Evolutionary conservation across 345 rosid genomes (phyloP).

Genomic region (Salix koriyanagi): DNA sequence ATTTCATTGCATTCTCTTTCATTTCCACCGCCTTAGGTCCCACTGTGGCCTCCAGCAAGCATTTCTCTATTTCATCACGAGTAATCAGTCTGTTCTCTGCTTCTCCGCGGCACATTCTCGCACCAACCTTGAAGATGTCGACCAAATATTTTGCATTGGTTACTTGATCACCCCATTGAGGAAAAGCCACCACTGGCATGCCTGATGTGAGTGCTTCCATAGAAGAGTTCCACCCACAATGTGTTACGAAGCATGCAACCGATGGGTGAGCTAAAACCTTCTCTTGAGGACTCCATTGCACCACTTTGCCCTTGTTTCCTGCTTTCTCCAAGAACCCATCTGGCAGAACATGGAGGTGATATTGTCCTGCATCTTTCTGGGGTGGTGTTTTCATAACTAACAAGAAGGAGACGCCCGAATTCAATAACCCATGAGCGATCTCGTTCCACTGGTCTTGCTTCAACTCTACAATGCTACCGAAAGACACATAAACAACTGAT

Average conservation of each 20-base stretch:
- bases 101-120: conserved; percentile 65
- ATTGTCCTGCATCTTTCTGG: conserved; percentile 26
- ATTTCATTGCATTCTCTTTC: conserved; percentile 54
- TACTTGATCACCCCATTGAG: conserved; percentile 89
- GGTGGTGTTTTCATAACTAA: conserved; percentile 75
- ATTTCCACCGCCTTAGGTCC: conserved; percentile 55
- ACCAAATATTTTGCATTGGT: conserved; percentile 63
- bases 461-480: conserved; percentile 61
- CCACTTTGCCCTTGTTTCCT: conserved; percentile 52
- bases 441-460: conserved; percentile 69
- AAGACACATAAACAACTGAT: conserved; percentile 80
- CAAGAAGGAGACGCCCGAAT: conserved; percentile 53
- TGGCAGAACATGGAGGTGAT: conserved; percentile 42
- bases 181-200: conserved; percentile 60
- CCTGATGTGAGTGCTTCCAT: conserved; percentile 70
- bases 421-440: conserved; percentile 59
- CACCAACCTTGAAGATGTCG: conserved; percentile 58
- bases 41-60: conserved; percentile 45
- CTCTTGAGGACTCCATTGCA: conserved; percentile 81
- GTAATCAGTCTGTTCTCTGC: conserved; percentile 48
- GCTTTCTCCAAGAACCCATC: conserved; percentile 52
- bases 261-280: conserved; percentile 64
- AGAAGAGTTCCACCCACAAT: conserved; percentile 92
- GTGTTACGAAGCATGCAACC: conserved; percentile 67
- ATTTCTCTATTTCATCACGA: conserved; percentile 62